Conservation (phyloP, 129 eudicot genomes). For the Arctium lappa region DNA sequence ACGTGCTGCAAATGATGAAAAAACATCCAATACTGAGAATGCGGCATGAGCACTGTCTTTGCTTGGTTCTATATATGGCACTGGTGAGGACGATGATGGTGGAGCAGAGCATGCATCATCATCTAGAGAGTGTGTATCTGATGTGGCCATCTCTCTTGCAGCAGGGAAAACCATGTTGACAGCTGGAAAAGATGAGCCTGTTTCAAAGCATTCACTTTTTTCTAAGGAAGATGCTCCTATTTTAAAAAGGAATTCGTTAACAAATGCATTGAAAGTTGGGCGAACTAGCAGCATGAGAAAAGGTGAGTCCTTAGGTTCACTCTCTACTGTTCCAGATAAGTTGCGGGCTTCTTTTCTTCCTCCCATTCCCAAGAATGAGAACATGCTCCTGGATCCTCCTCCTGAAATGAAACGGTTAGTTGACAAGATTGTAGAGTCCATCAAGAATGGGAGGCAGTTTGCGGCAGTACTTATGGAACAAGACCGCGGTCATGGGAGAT, state of each 20-base stretch:
- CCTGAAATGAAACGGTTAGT: constrained; percentile 67
- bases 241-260: constrained; percentile 40
- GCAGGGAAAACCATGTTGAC: constrained; percentile 22
- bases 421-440: constrained; percentile 77
- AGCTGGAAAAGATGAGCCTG: constrained; percentile 34
- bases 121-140: constrained; percentile 29
- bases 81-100: constrained; percentile 83
- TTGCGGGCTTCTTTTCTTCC: constrained; percentile 38
- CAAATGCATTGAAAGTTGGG: constrained; percentile 41
- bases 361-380: constrained; percentile 41
- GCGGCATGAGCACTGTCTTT: constrained; percentile 61
- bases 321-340: constrained; percentile 40
- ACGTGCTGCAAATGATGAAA: constrained; percentile 40
- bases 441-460: constrained; percentile 85
- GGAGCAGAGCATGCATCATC: constrained; percentile 36
- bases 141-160: constrained; percentile 16
- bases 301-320: constrained; percentile 34
- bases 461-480: constrained; percentile 87
- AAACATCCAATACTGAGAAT: constrained; percentile 28
- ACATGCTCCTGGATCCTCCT: constrained; percentile 72
- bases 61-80: constrained; percentile 93
- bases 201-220: constrained; percentile 29
- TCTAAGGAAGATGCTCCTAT: constrained; percentile 48
- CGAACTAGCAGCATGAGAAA: constrained; percentile 32
- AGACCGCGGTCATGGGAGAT: constrained; percentile 75